A percentile compares a stretch with the other conserved stretches of the same genome.
Evolutionary conservation across 495 filamentous ascomycete species (phyloP).

Genomic region (Penicillium subrubescens): DNA sequence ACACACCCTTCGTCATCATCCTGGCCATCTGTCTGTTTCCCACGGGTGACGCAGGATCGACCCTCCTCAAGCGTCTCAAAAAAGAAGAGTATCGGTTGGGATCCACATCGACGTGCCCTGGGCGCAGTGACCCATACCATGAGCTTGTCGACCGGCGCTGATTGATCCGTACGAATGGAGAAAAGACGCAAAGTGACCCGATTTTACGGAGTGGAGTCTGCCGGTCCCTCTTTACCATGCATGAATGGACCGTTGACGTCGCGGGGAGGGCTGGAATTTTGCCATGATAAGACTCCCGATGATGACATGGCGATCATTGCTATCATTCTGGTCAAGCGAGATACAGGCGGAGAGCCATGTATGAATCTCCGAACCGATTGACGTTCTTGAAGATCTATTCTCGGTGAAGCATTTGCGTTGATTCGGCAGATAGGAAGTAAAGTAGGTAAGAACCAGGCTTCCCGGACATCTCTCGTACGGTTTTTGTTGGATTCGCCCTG

Average conservation of each 20-base stretch:
- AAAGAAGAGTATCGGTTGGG: neutral
- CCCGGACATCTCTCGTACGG: neutral
- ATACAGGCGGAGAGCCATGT: neutral
- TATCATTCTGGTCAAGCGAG: neutral
- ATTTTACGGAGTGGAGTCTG: constrained; percentile 15
- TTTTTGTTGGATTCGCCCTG: neutral
- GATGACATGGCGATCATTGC: constrained; percentile 4
- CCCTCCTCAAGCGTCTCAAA: neutral
- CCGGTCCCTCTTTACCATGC: neutral
- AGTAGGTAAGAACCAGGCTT: neutral
- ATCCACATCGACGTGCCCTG: constrained; percentile 17
- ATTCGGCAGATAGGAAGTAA: neutral
- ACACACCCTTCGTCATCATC: constrained; percentile 18
- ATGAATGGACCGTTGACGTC: constrained; percentile 18
- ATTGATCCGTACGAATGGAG: constrained; percentile 15
- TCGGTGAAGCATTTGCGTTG: constrained; percentile 1
- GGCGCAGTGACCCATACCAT: constrained; percentile 15
- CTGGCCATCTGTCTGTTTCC: neutral
- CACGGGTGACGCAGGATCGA: constrained; percentile 6
- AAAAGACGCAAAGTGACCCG: neutral
- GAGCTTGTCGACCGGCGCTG: constrained; percentile 9
- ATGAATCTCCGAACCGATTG: neutral
- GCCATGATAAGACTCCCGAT: neutral
- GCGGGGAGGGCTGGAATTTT: constrained; percentile 1
- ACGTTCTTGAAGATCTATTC: neutral